Evolutionary conservation across 169 alveolate genomes (phyloP), one percentile per base, ranked within the genome.

Genomic region (Eimeria brunetti): DNA sequence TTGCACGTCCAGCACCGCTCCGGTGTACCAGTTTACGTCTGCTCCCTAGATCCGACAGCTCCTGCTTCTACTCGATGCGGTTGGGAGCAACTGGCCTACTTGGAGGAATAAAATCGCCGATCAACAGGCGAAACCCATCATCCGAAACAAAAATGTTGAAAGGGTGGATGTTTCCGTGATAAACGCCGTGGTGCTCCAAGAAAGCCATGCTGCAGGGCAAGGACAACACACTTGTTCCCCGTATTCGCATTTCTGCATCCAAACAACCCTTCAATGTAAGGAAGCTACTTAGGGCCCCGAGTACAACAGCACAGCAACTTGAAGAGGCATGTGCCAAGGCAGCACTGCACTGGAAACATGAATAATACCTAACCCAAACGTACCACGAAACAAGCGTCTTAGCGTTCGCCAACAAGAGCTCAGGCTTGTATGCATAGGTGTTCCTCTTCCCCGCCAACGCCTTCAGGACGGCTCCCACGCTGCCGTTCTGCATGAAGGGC

Each of bases 401-500:
- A 60, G 96, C 96, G 41, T 92, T 92, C 51, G 93, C 91, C 81
- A 92, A 56, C 49, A 92, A 84, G 12, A 92, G 93, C 7, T 80
- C 93, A 14, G 89, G 93, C 75, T 92, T 83, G 86, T 92, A 92
- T 24, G 80, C 81, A 41, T 80, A 75, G 24, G 86, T 46, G 60
- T 64, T 92, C 88, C 69, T 81, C 81, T 83, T 92, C 49, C 96
- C 96, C 22, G 96, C 92, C 33, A 92, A 73, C 18, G 80, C 46
- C 93, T 92, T 92, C 51, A 83, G 46, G 46, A 92, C 96, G 1
- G 89, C 92, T 4, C 96, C 96, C 49, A 92, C 93, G 69, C 88
- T 92, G n/a, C 96, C 96, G 67, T 83, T 80, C 88, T 92, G 89
- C 91, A 92, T 73, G 53, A 80, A 92, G n/a, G 96, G 96, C 96